Evolutionary conservation across 345 rosid species (phyloP), one percentile per base, ranked within the genome.

Genomic region (Draba incana): DNA sequence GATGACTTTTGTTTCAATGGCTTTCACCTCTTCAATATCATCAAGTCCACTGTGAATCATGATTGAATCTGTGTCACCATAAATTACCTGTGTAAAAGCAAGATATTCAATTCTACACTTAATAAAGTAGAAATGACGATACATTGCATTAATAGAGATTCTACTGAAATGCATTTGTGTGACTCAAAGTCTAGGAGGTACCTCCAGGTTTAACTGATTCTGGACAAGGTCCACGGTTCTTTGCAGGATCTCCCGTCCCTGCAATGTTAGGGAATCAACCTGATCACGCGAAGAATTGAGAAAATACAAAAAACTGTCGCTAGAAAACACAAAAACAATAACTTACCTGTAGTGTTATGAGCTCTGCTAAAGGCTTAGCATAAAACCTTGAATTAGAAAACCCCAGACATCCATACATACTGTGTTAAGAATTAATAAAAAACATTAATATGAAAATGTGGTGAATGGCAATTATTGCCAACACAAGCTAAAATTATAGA

Each of bases 401-500:
- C 60, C 99, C 99, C 77, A 94, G 95, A 83, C 96, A 94, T 83
- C 99, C 99, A 79, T 94, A 94, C 96, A 94, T 91, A 82, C 99
- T 94, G 91, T 80, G 72, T 30, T 33, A 44, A 71, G 37, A 55
- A 79, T 25, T 30, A 45, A 64, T 42, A 13, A 44, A 14, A 28
- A 23, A 30, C 52, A 30, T 15, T 16, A 51, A 25, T 25, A 68
- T 8, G 45, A 64, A 28, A 48, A 42, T 55, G 69, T 38, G 27
- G 53, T 61, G 38, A 63, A 8, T 61, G 60, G 3, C 38, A 55
- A 24, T 45, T 57, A 50, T 14, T 10, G 16, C 30, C 4, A 14
- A 64, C 51, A 64, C 42, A 66, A 77, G 13, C 60, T 64, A 68
- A 31, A 70, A 59, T 27, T 57, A 73, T 31, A 43, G 58, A 72